Conservation (phyloP, 2,329 filamentous ascomycete species). For the Pseudogymnoascus sp. region DNA sequence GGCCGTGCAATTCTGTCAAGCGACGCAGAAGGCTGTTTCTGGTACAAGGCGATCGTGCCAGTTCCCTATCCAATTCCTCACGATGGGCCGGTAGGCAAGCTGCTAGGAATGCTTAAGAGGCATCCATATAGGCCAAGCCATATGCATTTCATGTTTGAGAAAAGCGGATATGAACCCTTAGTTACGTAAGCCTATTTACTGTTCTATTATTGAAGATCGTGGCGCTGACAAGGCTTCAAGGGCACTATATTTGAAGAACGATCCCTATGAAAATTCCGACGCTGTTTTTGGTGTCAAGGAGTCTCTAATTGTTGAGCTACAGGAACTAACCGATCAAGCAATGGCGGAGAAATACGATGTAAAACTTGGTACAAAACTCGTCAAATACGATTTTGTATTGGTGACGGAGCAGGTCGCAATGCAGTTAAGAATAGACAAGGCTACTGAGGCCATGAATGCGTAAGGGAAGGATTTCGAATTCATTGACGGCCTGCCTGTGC, state of each 20-base stretch:
- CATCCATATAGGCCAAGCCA: conserved; percentile 71
- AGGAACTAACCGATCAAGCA: conserved; percentile 38
- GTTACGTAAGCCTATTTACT: too few species aligned
- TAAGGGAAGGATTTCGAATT: neutral
- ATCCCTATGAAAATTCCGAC: conserved; percentile 75
- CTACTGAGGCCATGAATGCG: neutral
- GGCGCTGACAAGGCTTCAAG: too few species aligned
- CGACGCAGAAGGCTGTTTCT: conserved; percentile 66
- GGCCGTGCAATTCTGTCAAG: conserved; percentile 63
- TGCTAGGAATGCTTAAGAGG: conserved; percentile 56
- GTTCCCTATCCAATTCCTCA: conserved; percentile 79
- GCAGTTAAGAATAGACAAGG: conserved; percentile 39
- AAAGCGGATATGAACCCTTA: conserved; percentile 29
- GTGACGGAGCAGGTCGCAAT: conserved; percentile 62
- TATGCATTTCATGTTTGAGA: conserved; percentile 85
- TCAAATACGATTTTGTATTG: conserved; percentile 70
- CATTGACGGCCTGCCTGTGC: neutral
- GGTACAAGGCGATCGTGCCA: conserved; percentile 77
- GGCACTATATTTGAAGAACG: conserved; percentile 64
- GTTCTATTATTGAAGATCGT: too few species aligned
- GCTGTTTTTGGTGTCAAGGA: conserved; percentile 84
- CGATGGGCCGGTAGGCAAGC: conserved; percentile 72
- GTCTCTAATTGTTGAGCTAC: conserved; percentile 59
- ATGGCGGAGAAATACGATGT: conserved; percentile 55
- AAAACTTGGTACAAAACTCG: conserved; percentile 51